Conservation (phyloP, 2,329 filamentous ascomycete genomes). For the Colletotrichum orbiculare region DNA sequence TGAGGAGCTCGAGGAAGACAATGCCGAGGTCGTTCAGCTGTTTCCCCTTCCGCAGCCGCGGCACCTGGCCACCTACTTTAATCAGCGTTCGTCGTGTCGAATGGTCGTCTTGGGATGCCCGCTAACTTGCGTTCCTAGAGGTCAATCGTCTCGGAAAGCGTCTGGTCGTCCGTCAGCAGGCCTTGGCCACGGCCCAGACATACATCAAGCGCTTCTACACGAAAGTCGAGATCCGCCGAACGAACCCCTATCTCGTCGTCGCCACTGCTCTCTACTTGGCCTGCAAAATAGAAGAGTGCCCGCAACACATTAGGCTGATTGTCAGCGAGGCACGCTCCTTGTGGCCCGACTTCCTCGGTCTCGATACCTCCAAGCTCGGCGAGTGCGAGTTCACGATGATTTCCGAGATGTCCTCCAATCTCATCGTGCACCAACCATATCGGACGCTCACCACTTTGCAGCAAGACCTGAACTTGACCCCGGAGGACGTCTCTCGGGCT, state of each 20-base stretch:
- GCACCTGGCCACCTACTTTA: conserved; percentile 91
- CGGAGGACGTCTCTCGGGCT: conserved; percentile 82
- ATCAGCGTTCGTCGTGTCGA: conserved; percentile 70
- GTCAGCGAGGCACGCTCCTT: conserved; percentile 86
- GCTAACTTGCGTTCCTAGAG: conserved; percentile 61
- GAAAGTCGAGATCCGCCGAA: conserved; percentile 89
- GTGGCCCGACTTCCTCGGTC: conserved; percentile 82
- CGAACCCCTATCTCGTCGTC: conserved; percentile 92
- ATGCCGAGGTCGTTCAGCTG: conserved; percentile 78
- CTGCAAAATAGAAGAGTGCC: conserved; percentile 97
- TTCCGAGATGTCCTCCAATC: conserved; percentile 87
- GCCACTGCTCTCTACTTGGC: conserved; percentile 95
- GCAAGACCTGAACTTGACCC: conserved; percentile 74
- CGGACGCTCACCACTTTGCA: conserved; percentile 80
- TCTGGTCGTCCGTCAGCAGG: conserved; percentile 87
- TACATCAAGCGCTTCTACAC: conserved; percentile 96
- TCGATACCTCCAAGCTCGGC: conserved; percentile 85
- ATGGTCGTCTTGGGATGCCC: not conserved
- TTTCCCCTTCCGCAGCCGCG: conserved; percentile 85
- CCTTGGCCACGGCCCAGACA: conserved; percentile 91
- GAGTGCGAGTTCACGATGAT: conserved; percentile 96
- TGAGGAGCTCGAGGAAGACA: conserved; percentile 80
- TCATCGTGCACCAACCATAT: conserved; percentile 93
- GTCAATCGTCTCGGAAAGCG: conserved; percentile 86
- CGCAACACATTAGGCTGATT: conserved; percentile 93